phyloP scores from a whole-genome alignment of 768 basidiomycete species.

The Rhodotorula graminis region DNA sequence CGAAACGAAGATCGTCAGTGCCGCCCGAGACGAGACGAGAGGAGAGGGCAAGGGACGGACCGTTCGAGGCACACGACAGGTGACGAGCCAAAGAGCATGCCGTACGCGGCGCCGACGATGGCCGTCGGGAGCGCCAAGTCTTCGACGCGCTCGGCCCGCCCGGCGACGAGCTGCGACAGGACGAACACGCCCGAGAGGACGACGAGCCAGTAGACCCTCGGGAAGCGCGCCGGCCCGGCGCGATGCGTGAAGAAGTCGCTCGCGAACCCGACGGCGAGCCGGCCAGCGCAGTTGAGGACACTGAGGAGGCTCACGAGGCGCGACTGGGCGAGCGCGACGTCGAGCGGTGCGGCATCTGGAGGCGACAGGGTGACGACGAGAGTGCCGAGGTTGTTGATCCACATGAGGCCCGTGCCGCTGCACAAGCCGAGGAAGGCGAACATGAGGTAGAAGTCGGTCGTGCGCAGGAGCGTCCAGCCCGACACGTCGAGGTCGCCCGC shows the following conservation, averaged over 20 bases:
- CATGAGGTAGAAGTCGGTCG: conserved; percentile 9
- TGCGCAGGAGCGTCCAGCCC: conserved; percentile 10
- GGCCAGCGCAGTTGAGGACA: conserved; percentile 31
- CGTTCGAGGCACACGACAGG: conserved; percentile 31
- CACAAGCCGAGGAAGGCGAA: conserved; percentile 14
- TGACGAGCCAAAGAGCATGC: conserved; percentile 15
- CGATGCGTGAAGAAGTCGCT: conserved; percentile 25
- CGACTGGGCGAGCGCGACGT: conserved; percentile 15
- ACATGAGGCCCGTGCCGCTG: conserved; percentile 23
- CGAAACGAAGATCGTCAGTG: no score
- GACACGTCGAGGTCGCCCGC: conserved; percentile 19
- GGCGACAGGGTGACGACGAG: conserved; percentile 22
- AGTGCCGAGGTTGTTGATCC: conserved; percentile 38
- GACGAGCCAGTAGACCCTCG: conserved; percentile 36
- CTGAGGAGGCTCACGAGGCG: conserved; percentile 34
- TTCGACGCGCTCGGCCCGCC: not conserved
- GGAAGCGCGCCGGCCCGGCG: conserved; percentile 4
- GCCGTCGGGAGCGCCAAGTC: conserved; percentile 18
- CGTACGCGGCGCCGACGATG: conserved; percentile 24
- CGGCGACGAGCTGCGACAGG: conserved; percentile 21
- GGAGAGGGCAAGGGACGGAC: not conserved
- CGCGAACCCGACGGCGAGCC: conserved; percentile 18
- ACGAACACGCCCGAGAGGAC: conserved; percentile 21
- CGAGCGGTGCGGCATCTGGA: not conserved
- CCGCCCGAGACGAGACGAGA: no score